phyloP scores from a whole-genome alignment of 202 grass and related monocot genomes.

The Carex arenaria region DNA sequence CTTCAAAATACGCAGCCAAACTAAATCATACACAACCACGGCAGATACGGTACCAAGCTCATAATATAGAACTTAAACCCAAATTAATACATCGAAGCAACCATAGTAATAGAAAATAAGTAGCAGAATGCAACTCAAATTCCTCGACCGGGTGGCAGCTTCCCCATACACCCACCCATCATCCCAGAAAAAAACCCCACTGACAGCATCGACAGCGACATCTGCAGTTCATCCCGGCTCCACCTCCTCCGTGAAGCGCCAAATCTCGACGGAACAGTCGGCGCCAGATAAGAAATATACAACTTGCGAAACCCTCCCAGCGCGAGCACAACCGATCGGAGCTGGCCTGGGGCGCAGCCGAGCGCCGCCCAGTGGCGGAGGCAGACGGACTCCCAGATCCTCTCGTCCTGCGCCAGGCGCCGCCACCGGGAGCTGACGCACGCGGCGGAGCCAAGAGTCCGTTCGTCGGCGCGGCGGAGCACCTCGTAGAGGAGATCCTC shows the following conservation, averaged over 20 bases:
- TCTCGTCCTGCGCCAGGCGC: no score
- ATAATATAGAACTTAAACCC: no score
- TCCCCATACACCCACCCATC: conserved; percentile 4
- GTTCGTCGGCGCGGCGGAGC: no score
- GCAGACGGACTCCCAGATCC: no score
- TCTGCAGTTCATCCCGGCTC: conserved; percentile 54
- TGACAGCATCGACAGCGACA: conserved; percentile 55
- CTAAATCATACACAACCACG: background rate
- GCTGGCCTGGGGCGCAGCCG: no score
- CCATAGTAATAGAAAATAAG: background rate
- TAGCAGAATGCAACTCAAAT: conserved; percentile 1
- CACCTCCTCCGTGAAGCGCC: conserved; percentile 30
- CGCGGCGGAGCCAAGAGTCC: no score
- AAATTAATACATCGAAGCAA: background rate
- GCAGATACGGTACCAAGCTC: no score
- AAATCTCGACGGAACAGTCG: conserved; percentile 6
- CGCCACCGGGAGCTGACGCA: no score
- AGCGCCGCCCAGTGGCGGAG: no score
- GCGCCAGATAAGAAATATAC: conserved; percentile 10
- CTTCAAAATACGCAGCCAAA: background rate
- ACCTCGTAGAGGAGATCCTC: no score
- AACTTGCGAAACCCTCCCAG: conserved; percentile 57
- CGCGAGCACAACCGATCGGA: conserved; percentile 32
- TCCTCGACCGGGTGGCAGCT: background rate
- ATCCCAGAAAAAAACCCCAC: conserved; percentile 53